Conservation (phyloP, 2,329 filamentous ascomycete species). For the Cladosporium oxysporum region DNA sequence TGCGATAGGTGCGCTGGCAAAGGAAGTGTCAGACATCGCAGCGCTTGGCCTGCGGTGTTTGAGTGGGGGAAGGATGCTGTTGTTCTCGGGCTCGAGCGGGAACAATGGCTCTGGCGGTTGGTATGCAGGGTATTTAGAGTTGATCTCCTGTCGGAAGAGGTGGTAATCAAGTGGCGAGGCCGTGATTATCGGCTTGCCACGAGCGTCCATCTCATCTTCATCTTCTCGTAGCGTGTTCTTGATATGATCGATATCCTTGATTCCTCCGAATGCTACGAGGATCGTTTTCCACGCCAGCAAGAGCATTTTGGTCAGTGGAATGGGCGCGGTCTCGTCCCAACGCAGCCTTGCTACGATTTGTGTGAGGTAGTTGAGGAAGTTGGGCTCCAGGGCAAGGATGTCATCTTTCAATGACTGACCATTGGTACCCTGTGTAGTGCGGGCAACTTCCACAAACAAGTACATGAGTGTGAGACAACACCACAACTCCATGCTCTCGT, state of each 20-base stretch:
- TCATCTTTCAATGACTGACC: constrained; percentile 33
- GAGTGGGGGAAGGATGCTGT: constrained; percentile 82
- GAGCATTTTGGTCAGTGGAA: constrained; percentile 55
- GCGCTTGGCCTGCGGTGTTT: constrained; percentile 65
- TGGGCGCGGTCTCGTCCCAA: constrained; percentile 61
- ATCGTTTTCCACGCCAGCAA: constrained; percentile 91
- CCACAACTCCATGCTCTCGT: constrained; percentile 48
- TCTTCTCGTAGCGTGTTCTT: constrained; percentile 70
- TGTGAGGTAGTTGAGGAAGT: constrained; percentile 71
- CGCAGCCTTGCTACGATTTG: constrained; percentile 56
- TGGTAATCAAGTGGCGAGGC: constrained; percentile 96
- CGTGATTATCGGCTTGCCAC: constrained; percentile 77
- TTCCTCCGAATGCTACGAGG: constrained; percentile 80
- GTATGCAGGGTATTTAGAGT: constrained; percentile 96
- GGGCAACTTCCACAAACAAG: constrained; percentile 50
- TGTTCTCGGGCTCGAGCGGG: constrained; percentile 85
- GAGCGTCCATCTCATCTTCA: constrained; percentile 56
- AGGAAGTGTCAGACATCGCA: constrained; percentile 35
- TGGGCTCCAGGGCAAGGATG: constrained; percentile 51
- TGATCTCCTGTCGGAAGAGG: constrained; percentile 92
- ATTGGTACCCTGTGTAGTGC: constrained; percentile 31
- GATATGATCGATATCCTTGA: constrained; percentile 68
- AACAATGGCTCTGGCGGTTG: constrained; percentile 82
- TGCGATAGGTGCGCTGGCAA: constrained; percentile 51
- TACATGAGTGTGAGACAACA: constrained; percentile 53